Percentiles rank a stretch among this genome's conserved stretches.
Conservation (phyloP, 2,329 filamentous ascomycete species). For the Gliomastix tumulicola region DNA sequence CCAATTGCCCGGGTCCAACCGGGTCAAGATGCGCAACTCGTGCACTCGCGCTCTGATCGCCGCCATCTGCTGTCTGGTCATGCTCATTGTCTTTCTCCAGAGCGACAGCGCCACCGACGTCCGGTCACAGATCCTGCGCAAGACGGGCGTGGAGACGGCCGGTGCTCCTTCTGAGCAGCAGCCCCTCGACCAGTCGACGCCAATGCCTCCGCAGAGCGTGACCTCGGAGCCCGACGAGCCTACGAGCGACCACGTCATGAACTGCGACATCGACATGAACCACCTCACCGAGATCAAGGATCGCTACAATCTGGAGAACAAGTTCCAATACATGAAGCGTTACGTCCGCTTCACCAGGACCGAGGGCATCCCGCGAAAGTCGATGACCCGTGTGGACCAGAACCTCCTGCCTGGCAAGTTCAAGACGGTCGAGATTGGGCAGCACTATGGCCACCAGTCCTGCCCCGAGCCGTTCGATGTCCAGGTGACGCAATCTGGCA, state of each 20-base stretch:
- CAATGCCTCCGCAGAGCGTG: slow-evolving; percentile 8
- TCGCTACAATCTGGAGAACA: slow-evolving; percentile 38
- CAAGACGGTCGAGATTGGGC: slow-evolving; percentile 38
- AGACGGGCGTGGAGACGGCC: slow-evolving; percentile 17
- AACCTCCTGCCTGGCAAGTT: slow-evolving; percentile 40
- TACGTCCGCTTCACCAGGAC: slow-evolving; percentile 43
- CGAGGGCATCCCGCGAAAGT: slow-evolving; percentile 39
- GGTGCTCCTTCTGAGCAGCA: slow-evolving; percentile 18
- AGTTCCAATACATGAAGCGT: slow-evolving; percentile 49
- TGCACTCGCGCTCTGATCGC: slow-evolving; percentile 36
- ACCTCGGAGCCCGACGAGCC: slow-evolving; percentile 9
- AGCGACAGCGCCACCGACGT: slow-evolving; percentile 30
- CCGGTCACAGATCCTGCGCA: slow-evolving; percentile 28
- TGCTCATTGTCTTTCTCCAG: slow-evolving; percentile 32
- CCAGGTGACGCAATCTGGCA: slow-evolving; percentile 41
- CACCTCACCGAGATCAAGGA: slow-evolving; percentile 36
- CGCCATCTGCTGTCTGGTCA: slow-evolving; percentile 32
- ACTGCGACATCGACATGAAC: slow-evolving; percentile 41
- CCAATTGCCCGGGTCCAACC: slow-evolving; percentile 26
- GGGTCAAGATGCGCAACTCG: slow-evolving; percentile 41
- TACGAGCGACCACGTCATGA: slow-evolving; percentile 25
- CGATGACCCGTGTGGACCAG: slow-evolving; percentile 42
- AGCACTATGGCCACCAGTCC: slow-evolving; percentile 28
- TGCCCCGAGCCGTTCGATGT: slow-evolving; percentile 44
- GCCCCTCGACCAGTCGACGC: slow-evolving; percentile 15